Evolutionary conservation across 2,329 filamentous ascomycete species (phyloP).

Genomic region (Ceratocystis harringtonii): DNA sequence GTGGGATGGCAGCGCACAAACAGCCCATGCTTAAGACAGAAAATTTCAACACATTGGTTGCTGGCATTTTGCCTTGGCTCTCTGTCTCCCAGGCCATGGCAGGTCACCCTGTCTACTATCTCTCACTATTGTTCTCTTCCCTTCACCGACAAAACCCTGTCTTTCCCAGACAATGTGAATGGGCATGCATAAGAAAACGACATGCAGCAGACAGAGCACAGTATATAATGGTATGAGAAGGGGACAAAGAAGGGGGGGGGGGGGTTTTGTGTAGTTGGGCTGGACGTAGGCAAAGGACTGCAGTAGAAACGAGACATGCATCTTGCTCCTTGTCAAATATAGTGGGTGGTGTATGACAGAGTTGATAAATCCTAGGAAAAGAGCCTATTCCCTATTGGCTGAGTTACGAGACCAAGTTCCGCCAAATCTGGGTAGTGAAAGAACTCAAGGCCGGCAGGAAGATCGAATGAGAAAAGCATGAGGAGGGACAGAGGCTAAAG

Average conservation of each 20-base stretch:
- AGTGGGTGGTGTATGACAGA: background rate
- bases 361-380: background rate
- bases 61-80: too few species aligned
- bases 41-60: too few species aligned
- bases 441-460: background rate
- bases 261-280: background rate
- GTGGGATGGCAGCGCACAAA: too few species aligned
- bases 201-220: background rate
- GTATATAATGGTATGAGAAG: background rate
- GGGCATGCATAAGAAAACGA: background rate
- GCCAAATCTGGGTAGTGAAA: background rate
- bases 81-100: background rate
- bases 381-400: background rate
- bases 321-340: background rate
- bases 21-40: too few species aligned
- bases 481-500: background rate
- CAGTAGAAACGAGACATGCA: conserved; percentile 1
- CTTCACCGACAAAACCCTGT: background rate
- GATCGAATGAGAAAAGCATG: background rate
- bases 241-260: background rate
- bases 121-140: background rate
- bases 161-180: background rate
- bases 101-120: background rate
- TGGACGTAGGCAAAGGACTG: background rate
- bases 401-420: background rate